Conservation (phyloP, 2,329 filamentous ascomycete species). For the Ceratocystis albifundus region DNA sequence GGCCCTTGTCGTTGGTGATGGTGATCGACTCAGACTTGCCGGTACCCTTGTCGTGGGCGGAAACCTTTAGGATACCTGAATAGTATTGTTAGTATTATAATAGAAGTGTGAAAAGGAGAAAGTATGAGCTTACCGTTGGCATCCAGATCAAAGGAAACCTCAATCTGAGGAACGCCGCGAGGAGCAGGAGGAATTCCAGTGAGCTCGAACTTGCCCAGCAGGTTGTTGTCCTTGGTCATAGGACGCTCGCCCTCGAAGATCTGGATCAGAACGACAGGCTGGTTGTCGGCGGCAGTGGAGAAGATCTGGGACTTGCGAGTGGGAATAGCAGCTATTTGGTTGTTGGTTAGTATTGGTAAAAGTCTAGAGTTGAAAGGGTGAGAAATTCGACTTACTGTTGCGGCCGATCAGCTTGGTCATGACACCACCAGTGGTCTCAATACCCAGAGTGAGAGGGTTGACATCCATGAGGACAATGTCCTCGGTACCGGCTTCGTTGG, state of each 20-base stretch:
- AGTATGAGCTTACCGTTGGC: constrained; percentile 56
- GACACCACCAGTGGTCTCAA: constrained; percentile 92
- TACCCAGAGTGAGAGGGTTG: constrained; percentile 91
- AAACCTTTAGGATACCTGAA: constrained; percentile 72
- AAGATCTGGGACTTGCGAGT: constrained; percentile 98
- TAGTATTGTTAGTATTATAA: neutral
- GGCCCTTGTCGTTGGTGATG: constrained; percentile 99
- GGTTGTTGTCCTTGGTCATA: constrained; percentile 94
- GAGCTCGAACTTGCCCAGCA: constrained; percentile 95
- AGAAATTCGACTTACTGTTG: constrained; percentile 45
- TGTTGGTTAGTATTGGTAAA: constrained; percentile 2
- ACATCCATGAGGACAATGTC: constrained; percentile 90
- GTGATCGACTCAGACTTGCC: constrained; percentile 96
- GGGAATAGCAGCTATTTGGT: constrained; percentile 54
- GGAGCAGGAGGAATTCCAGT: constrained; percentile 90
- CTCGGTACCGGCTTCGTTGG: constrained; percentile 71
- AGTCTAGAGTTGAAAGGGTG: neutral
- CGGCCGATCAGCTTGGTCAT: constrained; percentile 96
- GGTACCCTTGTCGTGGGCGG: constrained; percentile 92
- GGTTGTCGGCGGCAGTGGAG: constrained; percentile 92
- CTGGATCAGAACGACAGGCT: constrained; percentile 89
- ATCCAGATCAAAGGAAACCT: constrained; percentile 95
- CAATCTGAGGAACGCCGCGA: constrained; percentile 93
- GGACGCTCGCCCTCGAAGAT: constrained; percentile 89
- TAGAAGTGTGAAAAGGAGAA: no score